These are phyloP conservation scores for Hypoxylon sp. DNA, from an alignment of 2,329 filamentous ascomycete species.

Conservation along the genomic window DNA sequence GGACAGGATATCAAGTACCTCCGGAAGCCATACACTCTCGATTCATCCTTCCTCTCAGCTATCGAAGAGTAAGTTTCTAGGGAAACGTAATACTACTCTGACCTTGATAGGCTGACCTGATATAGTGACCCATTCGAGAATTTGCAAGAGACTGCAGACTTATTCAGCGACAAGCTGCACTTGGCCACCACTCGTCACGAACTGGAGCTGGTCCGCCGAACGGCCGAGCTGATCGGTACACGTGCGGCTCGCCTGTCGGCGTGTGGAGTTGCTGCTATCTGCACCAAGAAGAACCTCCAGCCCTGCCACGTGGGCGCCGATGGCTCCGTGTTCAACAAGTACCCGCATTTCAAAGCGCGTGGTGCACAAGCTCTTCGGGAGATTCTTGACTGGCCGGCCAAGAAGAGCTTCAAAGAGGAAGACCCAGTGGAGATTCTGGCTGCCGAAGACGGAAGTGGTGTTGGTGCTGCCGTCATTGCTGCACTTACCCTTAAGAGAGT, in stretches of 20 bases:
- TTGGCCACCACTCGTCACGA: slow-evolving; percentile 80
- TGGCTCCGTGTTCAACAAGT: slow-evolving; percentile 98
- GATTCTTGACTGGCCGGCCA: slow-evolving; percentile 92
- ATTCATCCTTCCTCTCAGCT: slow-evolving; percentile 91
- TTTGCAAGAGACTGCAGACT: slow-evolving; percentile 85
- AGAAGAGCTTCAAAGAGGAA: slow-evolving; percentile 75
- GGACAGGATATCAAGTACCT: slow-evolving; percentile 84
- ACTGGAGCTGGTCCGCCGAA: slow-evolving; percentile 87
- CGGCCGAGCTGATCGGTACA: slow-evolving; percentile 94
- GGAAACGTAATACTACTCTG: not conserved
- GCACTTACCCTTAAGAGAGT: slow-evolving; percentile 74
- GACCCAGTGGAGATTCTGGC: slow-evolving; percentile 89
- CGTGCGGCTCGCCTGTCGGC: slow-evolving; percentile 92
- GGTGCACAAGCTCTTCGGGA: slow-evolving; percentile 91
- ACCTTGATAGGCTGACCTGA: slow-evolving; percentile 40
- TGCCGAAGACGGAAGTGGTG: slow-evolving; percentile 95
- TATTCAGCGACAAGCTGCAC: slow-evolving; percentile 81
- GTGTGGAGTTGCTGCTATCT: slow-evolving; percentile 95
- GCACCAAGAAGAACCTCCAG: slow-evolving; percentile 92
- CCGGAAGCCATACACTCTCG: slow-evolving; percentile 87
- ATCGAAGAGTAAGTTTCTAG: slow-evolving; percentile 80
- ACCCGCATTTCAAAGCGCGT: slow-evolving; percentile 95
- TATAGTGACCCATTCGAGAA: slow-evolving; percentile 92
- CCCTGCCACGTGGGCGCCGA: slow-evolving; percentile 95
- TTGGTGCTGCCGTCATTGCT: slow-evolving; percentile 96